Base-by-base conservation (phyloP, 805 yeast species). In the Lachancea lanzarotensis region DNA sequence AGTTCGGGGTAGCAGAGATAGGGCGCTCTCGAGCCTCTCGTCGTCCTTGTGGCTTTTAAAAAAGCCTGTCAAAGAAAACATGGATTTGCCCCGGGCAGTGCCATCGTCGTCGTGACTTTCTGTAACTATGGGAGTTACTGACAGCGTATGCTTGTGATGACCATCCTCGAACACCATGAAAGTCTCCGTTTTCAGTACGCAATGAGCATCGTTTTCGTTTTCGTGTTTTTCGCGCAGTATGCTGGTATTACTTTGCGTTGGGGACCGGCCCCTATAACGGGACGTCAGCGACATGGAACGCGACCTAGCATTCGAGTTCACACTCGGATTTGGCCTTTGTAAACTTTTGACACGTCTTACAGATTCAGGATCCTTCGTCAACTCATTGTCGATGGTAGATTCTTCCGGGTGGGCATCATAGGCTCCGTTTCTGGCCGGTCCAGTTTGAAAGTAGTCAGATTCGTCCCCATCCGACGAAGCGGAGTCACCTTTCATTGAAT, bases 91-190 rank as follows among this genome's bases (percentile, higher is more conserved):
- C 20, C 42, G 49, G 30, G 37, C 27, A 22, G 8, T 8, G 26
- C 38, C 47, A 17, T 39, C 38, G 2, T 55, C 38, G 5, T 55
- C 55, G 16, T 41, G 44, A 17, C 37, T 46, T 32, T 46, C 48
- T 16, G 40, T 32, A 3, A 55, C 45, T 13, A 59, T 26, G 2
- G 61, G 55, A 2, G 54, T 45, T 6, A 55, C 52, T 36, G 50
- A 52, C 27, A 60, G 40, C 37, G 52, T 47, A 40, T 60, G 64
- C 42, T 52, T 59, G 46, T 60, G 64, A 31, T 46, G 49, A 8
- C 62, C 62, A 38, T 58, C 54, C 31, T 56, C 60, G 40, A 40
- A 57, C 3, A 60, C 49, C 31, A 47, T 51, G 43, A 60, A 60
- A 20, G 49, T 48, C 25, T 56, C 58, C 4, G 52, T 50, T 27